Conservation (phyloP, 73 alveolate species). For the Tetrahymena malaccensis region DNA sequence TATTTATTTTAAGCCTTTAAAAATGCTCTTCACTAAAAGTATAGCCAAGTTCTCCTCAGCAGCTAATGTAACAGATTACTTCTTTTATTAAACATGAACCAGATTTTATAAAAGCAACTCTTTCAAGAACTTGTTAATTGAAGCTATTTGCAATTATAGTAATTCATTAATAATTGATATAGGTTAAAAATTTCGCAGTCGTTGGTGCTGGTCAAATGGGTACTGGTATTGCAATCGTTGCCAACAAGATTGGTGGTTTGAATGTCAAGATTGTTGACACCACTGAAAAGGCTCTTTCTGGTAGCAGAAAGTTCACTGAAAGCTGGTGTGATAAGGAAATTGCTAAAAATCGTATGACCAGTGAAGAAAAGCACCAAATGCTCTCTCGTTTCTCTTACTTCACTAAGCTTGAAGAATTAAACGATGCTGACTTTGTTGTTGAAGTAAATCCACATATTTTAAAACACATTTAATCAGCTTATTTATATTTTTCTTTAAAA, state of each 20-base stretch:
- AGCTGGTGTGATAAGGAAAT: slow-evolving; percentile 77
- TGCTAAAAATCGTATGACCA: slow-evolving; percentile 52
- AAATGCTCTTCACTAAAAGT: background rate
- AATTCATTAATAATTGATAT: background rate
- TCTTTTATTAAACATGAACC: background rate
- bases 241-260: slow-evolving; percentile 59
- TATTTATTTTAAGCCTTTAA: background rate
- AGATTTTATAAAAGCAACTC: background rate
- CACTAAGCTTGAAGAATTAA: slow-evolving; percentile 42
- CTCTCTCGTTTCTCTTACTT: slow-evolving; percentile 21
- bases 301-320: slow-evolving; percentile 40
- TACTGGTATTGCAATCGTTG: slow-evolving; percentile 87
- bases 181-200: slow-evolving; percentile 55
- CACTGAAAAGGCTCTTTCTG: slow-evolving; percentile 39
- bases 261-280: slow-evolving; percentile 58
- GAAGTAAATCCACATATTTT: slow-evolving; percentile 37
- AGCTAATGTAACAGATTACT: background rate
- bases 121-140: background rate
- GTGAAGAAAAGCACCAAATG: slow-evolving; percentile 39
- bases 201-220: slow-evolving; percentile 95
- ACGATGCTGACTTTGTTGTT: slow-evolving; percentile 65
- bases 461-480: too few relatives aligned
- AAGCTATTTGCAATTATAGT: background rate
- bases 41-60: background rate
- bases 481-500: background rate